phyloP scores from a whole-genome alignment of 805 yeast genomes.

The Blastobotrys terrestris region DNA sequence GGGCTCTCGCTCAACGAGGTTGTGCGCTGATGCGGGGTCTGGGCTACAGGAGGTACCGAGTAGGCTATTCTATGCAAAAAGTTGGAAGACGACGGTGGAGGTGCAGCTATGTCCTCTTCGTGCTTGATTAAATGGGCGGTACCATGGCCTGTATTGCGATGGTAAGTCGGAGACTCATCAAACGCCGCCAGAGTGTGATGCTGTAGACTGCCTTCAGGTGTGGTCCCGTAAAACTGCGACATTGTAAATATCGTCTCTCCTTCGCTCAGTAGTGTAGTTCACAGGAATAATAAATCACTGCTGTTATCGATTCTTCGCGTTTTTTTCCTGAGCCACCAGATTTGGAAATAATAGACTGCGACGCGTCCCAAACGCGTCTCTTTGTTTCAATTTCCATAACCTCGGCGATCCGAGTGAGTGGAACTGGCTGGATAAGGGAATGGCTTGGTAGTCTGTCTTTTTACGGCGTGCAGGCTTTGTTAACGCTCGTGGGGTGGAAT shows the following conservation, averaged over 20 bases:
- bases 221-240: background rate
- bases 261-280: background rate
- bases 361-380: background rate
- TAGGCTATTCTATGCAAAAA: background rate
- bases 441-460: no score
- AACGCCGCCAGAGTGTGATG: background rate
- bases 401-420: no score
- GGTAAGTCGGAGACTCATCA: background rate
- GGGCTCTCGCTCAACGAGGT: background rate
- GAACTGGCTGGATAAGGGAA: no score
- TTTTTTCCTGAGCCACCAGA: background rate
- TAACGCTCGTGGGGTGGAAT: no score
- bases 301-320: background rate
- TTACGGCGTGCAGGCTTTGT: no score
- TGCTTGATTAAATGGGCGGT: background rate
- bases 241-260: background rate
- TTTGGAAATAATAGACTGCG: background rate
- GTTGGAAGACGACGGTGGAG: background rate
- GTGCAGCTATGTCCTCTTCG: background rate
- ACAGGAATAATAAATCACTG: background rate
- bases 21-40: background rate
- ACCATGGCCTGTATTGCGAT: background rate
- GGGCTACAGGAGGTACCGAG: background rate
- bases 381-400: background rate
- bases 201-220: background rate